Percentiles rank a stretch among this genome's conserved stretches.
Conservation (phyloP, 345 rosid species). For the Hibiscus tridactylites region DNA sequence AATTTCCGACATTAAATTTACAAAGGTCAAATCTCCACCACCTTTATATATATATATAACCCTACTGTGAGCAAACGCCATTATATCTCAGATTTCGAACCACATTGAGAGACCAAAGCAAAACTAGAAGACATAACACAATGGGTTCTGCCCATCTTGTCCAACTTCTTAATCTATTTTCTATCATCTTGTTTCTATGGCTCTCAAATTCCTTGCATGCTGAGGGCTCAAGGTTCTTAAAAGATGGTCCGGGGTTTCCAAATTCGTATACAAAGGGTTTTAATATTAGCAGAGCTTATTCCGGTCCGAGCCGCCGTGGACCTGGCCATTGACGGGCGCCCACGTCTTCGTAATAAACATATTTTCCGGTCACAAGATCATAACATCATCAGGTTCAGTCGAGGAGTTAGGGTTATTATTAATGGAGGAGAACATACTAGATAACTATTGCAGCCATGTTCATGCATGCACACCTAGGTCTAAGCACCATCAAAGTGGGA, state of each 20-base stretch:
- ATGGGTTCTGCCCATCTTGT: background rate
- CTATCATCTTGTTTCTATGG: background rate
- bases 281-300: background rate
- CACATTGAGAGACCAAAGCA: background rate
- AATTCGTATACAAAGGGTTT: background rate
- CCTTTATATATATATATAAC: background rate
- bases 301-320: slow-evolving; percentile 6
- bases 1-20: background rate
- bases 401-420: background rate
- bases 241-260: background rate
- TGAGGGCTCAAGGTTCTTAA: slow-evolving; percentile 1
- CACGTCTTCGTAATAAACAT: background rate
- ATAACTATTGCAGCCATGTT: background rate
- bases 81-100: background rate
- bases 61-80: background rate
- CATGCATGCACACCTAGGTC: background rate
- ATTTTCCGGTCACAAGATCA: background rate
- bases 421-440: background rate
- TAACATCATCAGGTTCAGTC: background rate
- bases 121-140: background rate
- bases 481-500: background rate
- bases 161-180: background rate
- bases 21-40: background rate
- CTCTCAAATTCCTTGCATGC: background rate
- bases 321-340: background rate